A percentile compares a stretch with the other conserved stretches of the same genome.
These are phyloP conservation scores for Stemphylium vesicarium DNA, from an alignment of 2,329 filamentous ascomycete genomes.

Conservation along the genomic window DNA sequence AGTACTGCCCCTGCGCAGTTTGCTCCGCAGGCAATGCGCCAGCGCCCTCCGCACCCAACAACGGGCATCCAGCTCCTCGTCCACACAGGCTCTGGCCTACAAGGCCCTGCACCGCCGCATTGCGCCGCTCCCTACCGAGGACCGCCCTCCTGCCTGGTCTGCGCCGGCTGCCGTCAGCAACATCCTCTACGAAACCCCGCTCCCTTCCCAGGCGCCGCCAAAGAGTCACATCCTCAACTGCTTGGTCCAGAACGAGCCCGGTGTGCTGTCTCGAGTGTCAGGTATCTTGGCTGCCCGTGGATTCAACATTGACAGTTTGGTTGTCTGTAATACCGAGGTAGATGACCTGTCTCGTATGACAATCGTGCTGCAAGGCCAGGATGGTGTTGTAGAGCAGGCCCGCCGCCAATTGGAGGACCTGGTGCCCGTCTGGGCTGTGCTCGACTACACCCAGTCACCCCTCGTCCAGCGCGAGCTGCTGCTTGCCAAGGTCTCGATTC, in stretches of 20 bases:
- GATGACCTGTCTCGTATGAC: constrained; percentile 98
- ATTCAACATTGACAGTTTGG: constrained; percentile 98
- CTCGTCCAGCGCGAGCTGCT: constrained; percentile 95
- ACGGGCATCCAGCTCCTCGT: constrained; percentile 61
- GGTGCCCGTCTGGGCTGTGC: constrained; percentile 96
- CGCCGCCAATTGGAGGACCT: constrained; percentile 93
- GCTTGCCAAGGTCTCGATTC: constrained; percentile 93
- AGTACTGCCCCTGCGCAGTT: constrained; percentile 48
- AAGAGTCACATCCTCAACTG: constrained; percentile 98
- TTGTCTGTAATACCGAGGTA: constrained; percentile 97
- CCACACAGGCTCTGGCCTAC: constrained; percentile 94
- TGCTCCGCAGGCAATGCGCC: constrained; percentile 38
- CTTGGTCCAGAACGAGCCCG: constrained; percentile 97
- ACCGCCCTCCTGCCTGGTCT: constrained; percentile 79
- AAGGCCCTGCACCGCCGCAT: constrained; percentile 94
- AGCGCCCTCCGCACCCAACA: constrained; percentile 37
- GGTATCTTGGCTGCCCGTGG: constrained; percentile 94
- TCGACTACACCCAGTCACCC: constrained; percentile 92
- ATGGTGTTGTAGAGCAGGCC: constrained; percentile 96
- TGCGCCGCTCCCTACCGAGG: constrained; percentile 78
- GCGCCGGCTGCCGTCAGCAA: constrained; percentile 95
- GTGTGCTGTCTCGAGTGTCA: constrained; percentile 93
- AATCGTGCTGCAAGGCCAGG: constrained; percentile 94
- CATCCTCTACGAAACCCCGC: constrained; percentile 97
- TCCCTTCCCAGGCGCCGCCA: constrained; percentile 79